Evolutionary conservation across 306 rosid genomes (phyloP).

Genomic region (Cucurbita moschata): DNA sequence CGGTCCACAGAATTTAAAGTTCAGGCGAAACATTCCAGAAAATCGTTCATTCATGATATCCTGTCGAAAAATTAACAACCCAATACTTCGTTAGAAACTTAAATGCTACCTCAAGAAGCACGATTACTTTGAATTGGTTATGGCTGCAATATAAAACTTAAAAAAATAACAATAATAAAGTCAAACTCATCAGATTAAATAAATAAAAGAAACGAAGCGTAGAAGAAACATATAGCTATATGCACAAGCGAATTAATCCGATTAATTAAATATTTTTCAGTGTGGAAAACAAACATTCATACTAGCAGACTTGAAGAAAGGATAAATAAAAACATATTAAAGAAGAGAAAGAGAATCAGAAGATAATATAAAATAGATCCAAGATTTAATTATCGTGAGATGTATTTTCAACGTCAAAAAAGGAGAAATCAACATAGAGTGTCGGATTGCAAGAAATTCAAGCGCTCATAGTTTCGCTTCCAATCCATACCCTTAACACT

Average conservation of each 20-base stretch:
- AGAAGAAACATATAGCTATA: not conserved
- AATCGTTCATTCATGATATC: not conserved
- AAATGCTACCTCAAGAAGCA: not conserved
- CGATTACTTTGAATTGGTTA: slow-evolving; percentile 8
- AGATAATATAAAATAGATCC: not conserved
- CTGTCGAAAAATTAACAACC: not conserved
- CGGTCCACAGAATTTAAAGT: not conserved
- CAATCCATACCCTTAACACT: not conserved
- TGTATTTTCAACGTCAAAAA: not conserved
- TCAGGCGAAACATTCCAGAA: slow-evolving; percentile 2
- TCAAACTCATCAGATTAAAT: slow-evolving; percentile 2
- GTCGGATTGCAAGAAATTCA: not conserved
- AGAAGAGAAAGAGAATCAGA: not conserved
- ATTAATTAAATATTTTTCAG: not conserved
- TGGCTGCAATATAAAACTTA: not conserved
- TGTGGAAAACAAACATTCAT: not conserved
- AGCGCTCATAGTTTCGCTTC: not conserved
- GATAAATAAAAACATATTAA: not conserved
- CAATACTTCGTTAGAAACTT: not conserved
- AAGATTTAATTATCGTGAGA: not conserved
- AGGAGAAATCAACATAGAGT: not conserved
- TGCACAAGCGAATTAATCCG: not conserved
- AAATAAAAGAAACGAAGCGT: not conserved
- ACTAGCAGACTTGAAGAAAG: not conserved
- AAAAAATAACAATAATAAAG: not conserved